A percentile compares a stretch with the other conserved stretches of the same genome.
phyloP scores from a whole-genome alignment of 1,139 yeast species.

The Debaryomyces udenii region DNA sequence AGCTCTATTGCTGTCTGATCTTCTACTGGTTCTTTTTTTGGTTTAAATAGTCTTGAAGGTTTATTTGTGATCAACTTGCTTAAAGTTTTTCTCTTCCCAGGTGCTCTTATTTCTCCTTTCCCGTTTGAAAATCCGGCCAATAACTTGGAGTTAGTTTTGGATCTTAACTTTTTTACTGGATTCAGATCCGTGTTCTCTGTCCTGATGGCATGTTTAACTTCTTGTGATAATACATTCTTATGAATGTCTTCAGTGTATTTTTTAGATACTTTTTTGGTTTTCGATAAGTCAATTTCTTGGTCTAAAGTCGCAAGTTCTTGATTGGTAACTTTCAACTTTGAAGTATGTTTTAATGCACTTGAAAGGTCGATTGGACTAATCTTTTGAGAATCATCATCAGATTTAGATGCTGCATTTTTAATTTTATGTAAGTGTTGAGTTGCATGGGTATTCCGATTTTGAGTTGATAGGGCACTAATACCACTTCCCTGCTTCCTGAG shows the following conservation, averaged over 20 bases:
- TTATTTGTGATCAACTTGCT: constrained; percentile 1
- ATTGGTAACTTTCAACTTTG: constrained; percentile 15
- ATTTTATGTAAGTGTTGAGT: constrained; percentile 1
- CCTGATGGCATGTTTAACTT: constrained; percentile 13
- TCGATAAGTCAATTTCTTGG: constrained; percentile 13
- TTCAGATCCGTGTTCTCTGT: constrained; percentile 6
- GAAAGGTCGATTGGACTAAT: constrained; percentile 15
- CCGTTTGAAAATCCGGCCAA: constrained; percentile 3
- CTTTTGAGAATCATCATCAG: constrained; percentile 11
- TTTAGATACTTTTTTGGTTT: constrained; percentile 10
- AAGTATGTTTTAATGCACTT: constrained; percentile 17
- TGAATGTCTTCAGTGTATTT: constrained; percentile 15
- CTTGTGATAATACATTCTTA: constrained; percentile 15
- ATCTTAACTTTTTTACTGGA: neutral
- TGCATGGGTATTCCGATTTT: neutral
- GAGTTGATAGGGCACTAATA: constrained; percentile 2
- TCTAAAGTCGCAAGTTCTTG: constrained; percentile 16
- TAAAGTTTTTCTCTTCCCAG: constrained; percentile 5
- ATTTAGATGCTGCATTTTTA: constrained; percentile 2
- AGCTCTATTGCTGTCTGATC: constrained; percentile 6
- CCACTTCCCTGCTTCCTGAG: neutral
- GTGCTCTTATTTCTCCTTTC: constrained; percentile 1
- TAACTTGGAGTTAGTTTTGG: constrained; percentile 8
- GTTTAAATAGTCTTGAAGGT: constrained; percentile 2
- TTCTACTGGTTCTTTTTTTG: neutral